Conservation (phyloP, 2,329 filamentous ascomycete species). For the Calonectria henricotiae region DNA sequence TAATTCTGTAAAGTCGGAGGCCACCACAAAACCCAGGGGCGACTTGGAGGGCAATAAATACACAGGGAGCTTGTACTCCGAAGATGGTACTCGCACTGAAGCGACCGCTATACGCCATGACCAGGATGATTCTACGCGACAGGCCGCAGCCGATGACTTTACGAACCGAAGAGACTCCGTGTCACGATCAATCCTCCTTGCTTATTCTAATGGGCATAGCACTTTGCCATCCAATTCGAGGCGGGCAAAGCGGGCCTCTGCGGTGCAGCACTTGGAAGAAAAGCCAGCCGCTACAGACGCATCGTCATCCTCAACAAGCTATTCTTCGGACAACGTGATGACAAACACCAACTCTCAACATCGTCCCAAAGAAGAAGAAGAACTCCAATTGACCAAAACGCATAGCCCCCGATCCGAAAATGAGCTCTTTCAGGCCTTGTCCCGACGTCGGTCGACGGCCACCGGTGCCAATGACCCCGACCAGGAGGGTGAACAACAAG, state of each 20-base stretch:
- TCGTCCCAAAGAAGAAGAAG: conserved; percentile 35
- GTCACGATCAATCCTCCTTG: conserved; percentile 21
- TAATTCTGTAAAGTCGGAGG: conserved; percentile 28
- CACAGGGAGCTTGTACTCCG: background rate
- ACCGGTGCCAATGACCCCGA: conserved; percentile 58
- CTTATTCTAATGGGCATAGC: background rate
- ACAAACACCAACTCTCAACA: conserved; percentile 54
- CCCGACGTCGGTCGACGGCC: conserved; percentile 64
- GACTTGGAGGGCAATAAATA: background rate
- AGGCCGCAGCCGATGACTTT: background rate
- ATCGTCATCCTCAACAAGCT: conserved; percentile 24
- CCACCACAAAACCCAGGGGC: background rate
- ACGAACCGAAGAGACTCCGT: background rate
- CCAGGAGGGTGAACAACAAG: conserved; percentile 57
- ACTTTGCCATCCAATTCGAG: background rate
- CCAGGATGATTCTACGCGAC: background rate
- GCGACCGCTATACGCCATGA: background rate
- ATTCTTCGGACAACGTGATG: conserved; percentile 36
- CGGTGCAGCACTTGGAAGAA: background rate
- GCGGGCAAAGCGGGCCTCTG: conserved; percentile 27
- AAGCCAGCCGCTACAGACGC: conserved; percentile 1
- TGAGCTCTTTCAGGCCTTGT: conserved; percentile 67
- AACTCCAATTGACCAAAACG: conserved; percentile 48
- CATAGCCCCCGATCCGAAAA: conserved; percentile 63
- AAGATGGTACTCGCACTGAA: background rate